Evolutionary conservation across 2,329 filamentous ascomycete species (phyloP), one percentile per base, ranked within the genome.

Genomic region (Fusarium nurragi): DNA sequence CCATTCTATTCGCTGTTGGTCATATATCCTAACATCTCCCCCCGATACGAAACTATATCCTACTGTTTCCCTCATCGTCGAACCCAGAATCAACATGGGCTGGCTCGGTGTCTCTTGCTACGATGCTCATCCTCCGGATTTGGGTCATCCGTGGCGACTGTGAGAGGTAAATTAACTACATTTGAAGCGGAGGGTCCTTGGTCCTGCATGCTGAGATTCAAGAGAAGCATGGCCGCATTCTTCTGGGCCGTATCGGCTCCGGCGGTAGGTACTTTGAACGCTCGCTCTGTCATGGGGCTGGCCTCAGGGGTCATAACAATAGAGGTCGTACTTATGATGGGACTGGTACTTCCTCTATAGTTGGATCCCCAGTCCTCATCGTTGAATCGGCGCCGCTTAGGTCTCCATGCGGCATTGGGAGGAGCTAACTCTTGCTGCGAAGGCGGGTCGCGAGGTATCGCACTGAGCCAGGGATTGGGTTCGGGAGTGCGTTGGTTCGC

Each of bases 371-470:
- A 49, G 12, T 63, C 67, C 16, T 64, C 65, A n/a, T 68, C 52
- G 7, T 72, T 67, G 16, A 71, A 39, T 12, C 65, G 65, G 4
- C 70, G 67, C 44, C 70, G 67, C 44, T 72, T 72, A 9, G 59
- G 32, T 4, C 52, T 53, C 70, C 69, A 72, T 12, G 55, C 19
- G 2, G 54, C 28, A 30, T 57, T 57, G 1, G 45, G 46, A 32
- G 48, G 30, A 30, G 45, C 49, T 3, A 54, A n/a, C 21, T 54
- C 58, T 14, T 55, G 48, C 8, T 65, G 66, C 26, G 58, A 25
- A 18, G 56, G 52, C 18, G 60, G 36, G 18, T 65, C 63, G 4
- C 65, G 66, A 18, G 70, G 70, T 13, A 72, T 57, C 3, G 67
- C 59, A 25, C 65, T 72, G 30, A 72, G 63, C 32, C 46, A 68